A percentile compares a stretch with the other conserved stretches of the same genome.
These are phyloP conservation scores for Amaranthus cruentus DNA, from an alignment of 148 eudicot species.

Conservation along the genomic window DNA sequence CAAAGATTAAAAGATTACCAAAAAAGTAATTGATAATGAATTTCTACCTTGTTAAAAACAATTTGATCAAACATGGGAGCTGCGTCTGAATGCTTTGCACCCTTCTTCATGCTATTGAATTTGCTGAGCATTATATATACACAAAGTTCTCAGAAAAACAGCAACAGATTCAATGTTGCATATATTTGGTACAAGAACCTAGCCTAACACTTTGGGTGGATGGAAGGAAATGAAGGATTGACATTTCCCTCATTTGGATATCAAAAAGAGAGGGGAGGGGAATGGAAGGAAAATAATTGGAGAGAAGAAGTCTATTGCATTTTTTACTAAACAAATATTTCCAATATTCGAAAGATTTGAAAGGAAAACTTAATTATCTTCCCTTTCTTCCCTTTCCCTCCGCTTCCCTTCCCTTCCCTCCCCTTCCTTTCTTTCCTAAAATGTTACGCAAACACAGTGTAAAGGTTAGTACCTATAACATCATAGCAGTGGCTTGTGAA, in stretches of 20 bases:
- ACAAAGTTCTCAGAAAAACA: background rate
- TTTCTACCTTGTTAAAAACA: slow-evolving; percentile 76
- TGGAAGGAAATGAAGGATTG: background rate
- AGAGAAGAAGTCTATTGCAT: too few species aligned
- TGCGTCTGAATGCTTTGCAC: slow-evolving; percentile 65
- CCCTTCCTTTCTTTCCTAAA: too few species aligned
- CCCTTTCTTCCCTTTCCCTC: too few species aligned
- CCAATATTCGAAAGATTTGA: too few species aligned
- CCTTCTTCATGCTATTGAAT: slow-evolving; percentile 64
- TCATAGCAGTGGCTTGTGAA: background rate
- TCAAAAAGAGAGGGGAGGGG: too few species aligned
- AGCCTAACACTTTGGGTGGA: background rate
- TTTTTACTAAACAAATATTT: too few species aligned
- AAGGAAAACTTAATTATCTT: too few species aligned
- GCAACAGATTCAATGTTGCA: background rate
- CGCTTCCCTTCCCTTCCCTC: too few species aligned
- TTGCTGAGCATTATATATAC: slow-evolving; percentile 48
- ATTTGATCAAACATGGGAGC: slow-evolving; percentile 70
- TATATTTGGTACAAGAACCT: background rate
- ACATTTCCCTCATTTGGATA: too few species aligned
- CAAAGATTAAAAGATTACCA: background rate
- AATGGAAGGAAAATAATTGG: too few species aligned
- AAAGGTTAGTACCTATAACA: background rate
- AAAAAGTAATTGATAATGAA: background rate
- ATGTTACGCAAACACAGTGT: too few species aligned